A percentile compares a stretch with the other conserved stretches of the same genome.
phyloP scores from a whole-genome alignment of 1,284 basidiomycete genomes.

The Marasmius sp. region DNA sequence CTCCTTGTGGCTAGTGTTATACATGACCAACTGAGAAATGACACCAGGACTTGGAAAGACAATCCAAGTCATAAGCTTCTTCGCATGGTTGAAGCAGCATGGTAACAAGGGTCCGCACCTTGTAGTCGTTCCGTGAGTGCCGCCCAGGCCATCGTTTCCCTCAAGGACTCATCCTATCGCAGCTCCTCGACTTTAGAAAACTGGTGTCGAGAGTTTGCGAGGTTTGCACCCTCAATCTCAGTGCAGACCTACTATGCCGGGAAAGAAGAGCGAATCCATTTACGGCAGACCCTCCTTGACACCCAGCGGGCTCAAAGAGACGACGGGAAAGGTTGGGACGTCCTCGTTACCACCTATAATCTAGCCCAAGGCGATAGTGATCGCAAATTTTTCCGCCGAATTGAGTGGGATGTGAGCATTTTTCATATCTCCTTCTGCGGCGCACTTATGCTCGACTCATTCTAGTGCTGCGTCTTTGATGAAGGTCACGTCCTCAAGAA shows the following conservation, averaged over 20 bases:
- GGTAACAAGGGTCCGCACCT: slow-evolving; percentile 86
- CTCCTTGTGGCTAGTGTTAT: background rate
- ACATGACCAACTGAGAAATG: background rate
- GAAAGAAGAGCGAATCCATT: slow-evolving; percentile 81
- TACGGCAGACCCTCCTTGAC: slow-evolving; percentile 74
- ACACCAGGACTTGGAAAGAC: slow-evolving; percentile 91
- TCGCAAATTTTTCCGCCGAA: slow-evolving; percentile 87
- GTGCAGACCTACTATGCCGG: slow-evolving; percentile 93
- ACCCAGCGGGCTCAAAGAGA: slow-evolving; percentile 44
- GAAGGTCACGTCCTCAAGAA: slow-evolving; percentile 98
- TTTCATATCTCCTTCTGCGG: background rate
- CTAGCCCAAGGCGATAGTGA: slow-evolving; percentile 89
- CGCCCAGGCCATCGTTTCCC: slow-evolving; percentile 34
- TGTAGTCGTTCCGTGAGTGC: slow-evolving; percentile 88
- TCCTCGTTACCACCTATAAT: slow-evolving; percentile 96
- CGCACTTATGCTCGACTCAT: slow-evolving; percentile 5
- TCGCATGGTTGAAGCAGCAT: slow-evolving; percentile 84
- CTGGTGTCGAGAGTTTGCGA: slow-evolving; percentile 95
- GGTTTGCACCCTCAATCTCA: slow-evolving; percentile 86
- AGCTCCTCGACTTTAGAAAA: slow-evolving; percentile 97
- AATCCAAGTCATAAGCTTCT: slow-evolving; percentile 96
- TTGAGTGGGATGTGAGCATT: slow-evolving; percentile 83
- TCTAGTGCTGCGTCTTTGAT: slow-evolving; percentile 87
- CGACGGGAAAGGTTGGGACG: slow-evolving; percentile 76
- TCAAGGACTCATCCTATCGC: slow-evolving; percentile 16